A percentile compares a stretch with the other conserved stretches of the same genome.
Conservation (phyloP, 2,329 filamentous ascomycete genomes). For the Claviceps africana region DNA sequence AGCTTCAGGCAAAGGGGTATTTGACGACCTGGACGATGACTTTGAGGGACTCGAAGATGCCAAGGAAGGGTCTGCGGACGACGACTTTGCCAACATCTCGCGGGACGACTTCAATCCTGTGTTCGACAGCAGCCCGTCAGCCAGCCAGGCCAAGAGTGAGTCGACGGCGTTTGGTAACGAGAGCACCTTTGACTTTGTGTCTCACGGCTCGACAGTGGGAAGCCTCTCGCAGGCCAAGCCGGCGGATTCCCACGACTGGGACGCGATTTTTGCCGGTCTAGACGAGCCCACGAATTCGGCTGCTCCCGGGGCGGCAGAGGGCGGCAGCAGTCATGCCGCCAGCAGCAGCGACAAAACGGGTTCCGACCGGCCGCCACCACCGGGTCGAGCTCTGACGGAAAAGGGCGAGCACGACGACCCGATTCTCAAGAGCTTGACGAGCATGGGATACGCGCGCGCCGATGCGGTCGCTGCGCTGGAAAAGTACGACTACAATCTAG, state of each 20-base stretch:
- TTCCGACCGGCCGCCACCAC: constrained; percentile 13
- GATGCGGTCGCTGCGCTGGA: constrained; percentile 71
- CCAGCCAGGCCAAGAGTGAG: constrained; percentile 40
- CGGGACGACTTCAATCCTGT: constrained; percentile 69
- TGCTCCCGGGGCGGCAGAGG: constrained; percentile 5
- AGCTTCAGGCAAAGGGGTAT: constrained; percentile 34
- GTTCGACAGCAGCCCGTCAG: constrained; percentile 56
- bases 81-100: constrained; percentile 65
- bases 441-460: constrained; percentile 71
- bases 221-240: constrained; percentile 25
- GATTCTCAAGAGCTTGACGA: constrained; percentile 75
- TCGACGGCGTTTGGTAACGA: constrained; percentile 37
- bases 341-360: constrained; percentile 7
- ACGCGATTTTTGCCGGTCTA: constrained; percentile 77
- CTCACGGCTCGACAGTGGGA: constrained; percentile 19
- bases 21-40: constrained; percentile 65
- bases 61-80: constrained; percentile 64
- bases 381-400: constrained; percentile 55
- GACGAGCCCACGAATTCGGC: constrained; percentile 37
- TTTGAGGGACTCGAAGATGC: constrained; percentile 76
- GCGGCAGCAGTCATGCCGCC: neutral
- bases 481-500: constrained; percentile 91
- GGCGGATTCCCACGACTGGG: constrained; percentile 66
- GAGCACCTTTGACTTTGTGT: constrained; percentile 46
- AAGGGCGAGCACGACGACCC: constrained; percentile 78